A percentile compares a stretch with the other conserved stretches of the same genome.
These are phyloP conservation scores for Pelargonium australe DNA, from an alignment of 441 rosid genomes.

Conservation along the genomic window DNA sequence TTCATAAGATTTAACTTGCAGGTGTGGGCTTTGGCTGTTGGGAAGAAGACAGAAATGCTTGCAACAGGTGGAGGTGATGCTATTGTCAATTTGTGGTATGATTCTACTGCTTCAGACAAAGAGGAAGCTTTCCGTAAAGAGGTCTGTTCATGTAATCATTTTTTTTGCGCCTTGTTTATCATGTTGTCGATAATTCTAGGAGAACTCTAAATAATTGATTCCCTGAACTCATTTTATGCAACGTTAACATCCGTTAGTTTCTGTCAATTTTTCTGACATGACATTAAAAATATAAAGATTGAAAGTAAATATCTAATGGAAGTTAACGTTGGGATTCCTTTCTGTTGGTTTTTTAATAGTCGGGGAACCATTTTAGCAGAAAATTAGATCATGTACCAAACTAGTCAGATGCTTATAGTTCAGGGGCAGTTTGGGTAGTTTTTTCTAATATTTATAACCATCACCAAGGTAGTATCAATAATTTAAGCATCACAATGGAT, in stretches of 20 bases:
- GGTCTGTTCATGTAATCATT: slow-evolving; percentile 35
- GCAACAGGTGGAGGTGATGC: slow-evolving; percentile 95
- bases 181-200: neutral
- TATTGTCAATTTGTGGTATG: slow-evolving; percentile 80
- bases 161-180: slow-evolving; percentile 4
- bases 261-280: too few species aligned
- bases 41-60: slow-evolving; percentile 82
- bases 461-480: neutral
- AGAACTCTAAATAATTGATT: neutral
- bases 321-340: too few species aligned
- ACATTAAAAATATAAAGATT: too few species aligned
- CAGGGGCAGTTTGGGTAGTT: too few species aligned
- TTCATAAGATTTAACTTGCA: slow-evolving; percentile 26
- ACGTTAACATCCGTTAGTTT: too few species aligned
- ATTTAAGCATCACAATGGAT: neutral
- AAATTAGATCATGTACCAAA: too few species aligned
- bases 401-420: too few species aligned
- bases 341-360: too few species aligned
- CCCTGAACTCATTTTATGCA: too few species aligned
- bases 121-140: slow-evolving; percentile 88
- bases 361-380: too few species aligned
- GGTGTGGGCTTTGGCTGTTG: slow-evolving; percentile 96
- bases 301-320: too few species aligned
- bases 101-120: slow-evolving; percentile 75
- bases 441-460: neutral